These are phyloP conservation scores for Hypoxylon sp. DNA, from an alignment of 2,329 filamentous ascomycete genomes.

Conservation along the genomic window DNA sequence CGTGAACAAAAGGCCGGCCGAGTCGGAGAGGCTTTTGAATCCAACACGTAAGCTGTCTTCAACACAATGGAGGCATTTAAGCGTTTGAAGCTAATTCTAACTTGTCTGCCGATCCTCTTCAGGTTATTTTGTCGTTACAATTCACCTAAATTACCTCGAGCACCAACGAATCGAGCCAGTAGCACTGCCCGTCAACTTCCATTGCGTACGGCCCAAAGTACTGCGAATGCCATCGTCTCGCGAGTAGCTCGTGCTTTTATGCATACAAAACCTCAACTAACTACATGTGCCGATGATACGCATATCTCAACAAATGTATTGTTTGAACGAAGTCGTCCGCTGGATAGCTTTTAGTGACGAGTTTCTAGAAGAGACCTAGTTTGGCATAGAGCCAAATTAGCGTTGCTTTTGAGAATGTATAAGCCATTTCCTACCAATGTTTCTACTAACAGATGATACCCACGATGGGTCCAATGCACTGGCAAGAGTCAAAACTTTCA, in stretches of 20 bases:
- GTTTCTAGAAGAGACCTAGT: not conserved
- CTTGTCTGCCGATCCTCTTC: not conserved
- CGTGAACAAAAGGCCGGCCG: not conserved
- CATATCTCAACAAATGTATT: not conserved
- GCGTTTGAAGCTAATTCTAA: not conserved
- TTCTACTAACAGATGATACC: too few relatives aligned
- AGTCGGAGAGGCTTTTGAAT: not conserved
- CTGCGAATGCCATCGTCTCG: not conserved
- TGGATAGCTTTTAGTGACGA: not conserved
- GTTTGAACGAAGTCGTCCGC: not conserved
- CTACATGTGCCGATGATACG: not conserved
- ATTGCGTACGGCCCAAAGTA: not conserved
- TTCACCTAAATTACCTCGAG: not conserved
- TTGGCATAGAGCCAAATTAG: too few relatives aligned
- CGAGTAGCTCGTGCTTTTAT: not conserved
- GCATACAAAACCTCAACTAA: not conserved
- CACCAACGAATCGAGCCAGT: slow-evolving; percentile 4
- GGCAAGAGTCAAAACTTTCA: not conserved
- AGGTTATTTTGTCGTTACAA: not conserved
- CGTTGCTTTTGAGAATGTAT: too few relatives aligned
- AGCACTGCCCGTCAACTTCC: not conserved
- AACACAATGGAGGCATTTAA: not conserved
- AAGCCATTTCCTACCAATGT: too few relatives aligned
- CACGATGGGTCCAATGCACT: too few relatives aligned
- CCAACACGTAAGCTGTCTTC: not conserved